phyloP scores from a whole-genome alignment of 495 filamentous ascomycete genomes.

The Penicillium lividum region DNA sequence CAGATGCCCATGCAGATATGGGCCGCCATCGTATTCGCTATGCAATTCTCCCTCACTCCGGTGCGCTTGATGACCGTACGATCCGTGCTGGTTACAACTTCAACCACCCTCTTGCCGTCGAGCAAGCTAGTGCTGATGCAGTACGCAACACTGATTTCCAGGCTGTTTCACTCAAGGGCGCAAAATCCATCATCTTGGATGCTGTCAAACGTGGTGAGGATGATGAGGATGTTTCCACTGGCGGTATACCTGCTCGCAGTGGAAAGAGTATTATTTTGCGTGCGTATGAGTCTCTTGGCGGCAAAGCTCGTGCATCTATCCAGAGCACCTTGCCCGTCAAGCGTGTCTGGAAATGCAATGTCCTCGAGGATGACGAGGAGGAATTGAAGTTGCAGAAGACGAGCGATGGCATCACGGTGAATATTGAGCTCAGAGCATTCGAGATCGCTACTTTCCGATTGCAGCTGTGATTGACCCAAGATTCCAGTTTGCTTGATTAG shows the following conservation, averaged over 20 bases:
- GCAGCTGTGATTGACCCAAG: constrained; percentile 52
- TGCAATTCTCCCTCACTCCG: constrained; percentile 84
- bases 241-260: constrained; percentile 64
- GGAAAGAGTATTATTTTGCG: constrained; percentile 80
- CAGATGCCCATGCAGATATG: constrained; percentile 97
- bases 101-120: constrained; percentile 75
- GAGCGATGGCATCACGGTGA: constrained; percentile 48
- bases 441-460: constrained; percentile 87
- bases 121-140: constrained; percentile 22
- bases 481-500: background rate
- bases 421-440: constrained; percentile 76
- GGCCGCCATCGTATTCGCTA: constrained; percentile 85
- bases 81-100: constrained; percentile 86
- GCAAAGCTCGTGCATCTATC: constrained; percentile 67
- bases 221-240: constrained; percentile 80
- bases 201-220: constrained; percentile 92
- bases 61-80: constrained; percentile 67
- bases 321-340: constrained; percentile 66
- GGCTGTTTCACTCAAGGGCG: constrained; percentile 56
- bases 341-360: constrained; percentile 77
- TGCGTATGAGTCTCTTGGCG: constrained; percentile 90
- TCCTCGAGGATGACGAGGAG: constrained; percentile 61
- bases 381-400: constrained; percentile 48
- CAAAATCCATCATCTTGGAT: constrained; percentile 71
- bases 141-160: constrained; percentile 36